These are phyloP conservation scores for Aspergillus ochraceus DNA, from an alignment of 2,329 filamentous ascomycete species.

Conservation along the genomic window DNA sequence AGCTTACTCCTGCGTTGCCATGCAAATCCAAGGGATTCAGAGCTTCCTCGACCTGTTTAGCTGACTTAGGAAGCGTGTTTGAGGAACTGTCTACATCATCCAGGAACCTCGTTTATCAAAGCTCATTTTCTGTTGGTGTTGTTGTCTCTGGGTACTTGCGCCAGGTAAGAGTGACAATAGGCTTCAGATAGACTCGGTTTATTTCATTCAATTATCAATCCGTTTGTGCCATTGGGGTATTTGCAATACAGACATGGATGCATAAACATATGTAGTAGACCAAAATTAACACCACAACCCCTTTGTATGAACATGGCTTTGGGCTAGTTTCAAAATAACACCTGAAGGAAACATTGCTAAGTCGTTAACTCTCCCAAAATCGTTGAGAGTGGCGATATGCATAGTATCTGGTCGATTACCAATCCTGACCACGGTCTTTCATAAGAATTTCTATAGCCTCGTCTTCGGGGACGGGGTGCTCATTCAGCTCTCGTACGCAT, in stretches of 20 bases:
- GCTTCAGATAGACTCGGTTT: not conserved
- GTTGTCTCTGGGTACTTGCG: too few relatives aligned
- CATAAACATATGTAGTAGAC: slow-evolving; percentile 6
- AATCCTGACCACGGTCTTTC: slow-evolving; percentile 47
- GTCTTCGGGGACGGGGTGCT: slow-evolving; percentile 52
- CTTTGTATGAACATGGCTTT: slow-evolving; percentile 10
- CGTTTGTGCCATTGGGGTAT: slow-evolving; percentile 24
- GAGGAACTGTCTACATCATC: too few relatives aligned
- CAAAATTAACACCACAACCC: not conserved
- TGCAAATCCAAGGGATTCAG: too few relatives aligned
- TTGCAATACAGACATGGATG: slow-evolving; percentile 22
- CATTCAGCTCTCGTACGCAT: slow-evolving; percentile 77
- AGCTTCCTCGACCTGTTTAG: too few relatives aligned
- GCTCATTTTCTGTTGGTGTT: too few relatives aligned
- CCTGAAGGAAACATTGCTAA: not conserved
- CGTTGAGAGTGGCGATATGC: not conserved
- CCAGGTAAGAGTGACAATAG: too few relatives aligned
- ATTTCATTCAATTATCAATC: slow-evolving; percentile 10
- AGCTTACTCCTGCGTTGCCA: too few relatives aligned
- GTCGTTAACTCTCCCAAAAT: not conserved
- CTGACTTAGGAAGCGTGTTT: too few relatives aligned
- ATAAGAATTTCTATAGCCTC: slow-evolving; percentile 47
- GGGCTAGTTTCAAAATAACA: slow-evolving; percentile 7
- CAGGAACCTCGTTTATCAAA: too few relatives aligned
- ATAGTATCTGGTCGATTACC: slow-evolving; percentile 24